Evolutionary conservation across 805 yeast species (phyloP), one percentile per base, ranked within the genome.

Genomic region (Yarrowia phangngaensis): DNA sequence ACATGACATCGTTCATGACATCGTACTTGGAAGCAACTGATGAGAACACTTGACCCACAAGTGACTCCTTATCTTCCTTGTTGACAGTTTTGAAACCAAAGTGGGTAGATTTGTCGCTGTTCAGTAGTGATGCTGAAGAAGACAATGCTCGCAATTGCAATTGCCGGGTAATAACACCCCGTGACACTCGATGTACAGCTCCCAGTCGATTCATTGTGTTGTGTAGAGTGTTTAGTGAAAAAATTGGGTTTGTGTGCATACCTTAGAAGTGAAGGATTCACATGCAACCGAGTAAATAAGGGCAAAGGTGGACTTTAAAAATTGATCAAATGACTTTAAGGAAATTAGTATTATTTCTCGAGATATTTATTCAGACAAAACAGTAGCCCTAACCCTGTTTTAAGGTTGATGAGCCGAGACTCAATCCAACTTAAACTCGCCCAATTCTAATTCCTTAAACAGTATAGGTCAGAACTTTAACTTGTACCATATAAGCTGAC

Each of bases 1-100:
- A 86, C 98, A 92, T 92, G 33, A 87, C 95, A 68, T 92, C 98
- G 69, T 92, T 92, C 98, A 92, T 92, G 45, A 87, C 73, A 68
- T 92, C 98, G 65, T 92, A 92, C 50, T 80, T 88, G 26, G 88
- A 78, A 3, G 98, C 98, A 29, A 92, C 98, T 4, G 94, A 84
- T 5, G 95, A 84, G 65, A 92, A 92, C 20, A 92, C 97, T 19
- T 82, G 81, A 40, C 85, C 83, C 20, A 84, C 74, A 24, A 66
- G 60, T 41, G 60, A 76, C 64, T 90, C 95, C 68, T 90, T 90
- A 54, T 86, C 84, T 20, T 76, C 77, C 53, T 75, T 78, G 15
- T 82, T 78, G 20, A 92, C 95, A 4, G 90, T 84, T 57, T 80
- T 78, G 64, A 79, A 87, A 8, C 97, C 97, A 63, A 92, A 90